A percentile compares a stretch with the other conserved stretches of the same genome.
phyloP scores from a whole-genome alignment of 1,284 basidiomycete genomes.

The Sphagnurus paluster region DNA sequence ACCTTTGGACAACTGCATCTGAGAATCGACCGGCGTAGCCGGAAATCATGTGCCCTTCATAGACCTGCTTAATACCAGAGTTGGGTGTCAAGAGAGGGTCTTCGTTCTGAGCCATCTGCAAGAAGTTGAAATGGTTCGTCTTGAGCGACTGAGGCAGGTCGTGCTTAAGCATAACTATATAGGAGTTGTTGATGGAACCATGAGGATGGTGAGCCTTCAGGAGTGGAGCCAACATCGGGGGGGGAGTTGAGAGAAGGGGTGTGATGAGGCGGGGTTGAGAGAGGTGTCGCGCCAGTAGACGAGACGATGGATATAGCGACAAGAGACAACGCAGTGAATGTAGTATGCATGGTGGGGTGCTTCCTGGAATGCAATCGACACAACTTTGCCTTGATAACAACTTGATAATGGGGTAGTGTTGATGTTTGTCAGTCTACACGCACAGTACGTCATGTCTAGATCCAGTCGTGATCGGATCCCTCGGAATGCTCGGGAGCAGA shows the following conservation, averaged over 20 bases:
- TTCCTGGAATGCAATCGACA: too few relatives aligned
- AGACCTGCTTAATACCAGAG: conserved; percentile 70
- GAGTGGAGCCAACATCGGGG: conserved; percentile 58
- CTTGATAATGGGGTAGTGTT: not conserved
- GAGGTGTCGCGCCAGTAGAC: conserved; percentile 46
- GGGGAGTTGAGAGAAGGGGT: conserved; percentile 40
- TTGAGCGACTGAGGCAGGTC: conserved; percentile 57
- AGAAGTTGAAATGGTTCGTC: conserved; percentile 74
- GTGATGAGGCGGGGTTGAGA: conserved; percentile 58
- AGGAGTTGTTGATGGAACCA: conserved; percentile 81
- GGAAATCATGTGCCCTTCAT: conserved; percentile 63
- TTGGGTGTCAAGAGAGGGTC: conserved; percentile 49
- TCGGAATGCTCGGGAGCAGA: not conserved
- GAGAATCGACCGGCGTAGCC: conserved; percentile 91
- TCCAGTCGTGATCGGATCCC: not conserved
- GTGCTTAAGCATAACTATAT: conserved; percentile 88
- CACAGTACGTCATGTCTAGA: not conserved
- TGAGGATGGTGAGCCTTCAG: conserved; percentile 56
- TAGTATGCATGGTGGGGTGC: conserved; percentile 41
- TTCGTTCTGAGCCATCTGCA: conserved; percentile 56
- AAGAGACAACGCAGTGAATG: conserved; percentile 36
- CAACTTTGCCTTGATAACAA: too few relatives aligned
- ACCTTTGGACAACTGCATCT: conserved; percentile 69
- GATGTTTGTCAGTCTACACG: not conserved
- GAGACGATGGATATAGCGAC: conserved; percentile 34